Evolutionary conservation across 2,329 filamentous ascomycete species (phyloP).

Genomic region (Hymenoscyphus albidus): DNA sequence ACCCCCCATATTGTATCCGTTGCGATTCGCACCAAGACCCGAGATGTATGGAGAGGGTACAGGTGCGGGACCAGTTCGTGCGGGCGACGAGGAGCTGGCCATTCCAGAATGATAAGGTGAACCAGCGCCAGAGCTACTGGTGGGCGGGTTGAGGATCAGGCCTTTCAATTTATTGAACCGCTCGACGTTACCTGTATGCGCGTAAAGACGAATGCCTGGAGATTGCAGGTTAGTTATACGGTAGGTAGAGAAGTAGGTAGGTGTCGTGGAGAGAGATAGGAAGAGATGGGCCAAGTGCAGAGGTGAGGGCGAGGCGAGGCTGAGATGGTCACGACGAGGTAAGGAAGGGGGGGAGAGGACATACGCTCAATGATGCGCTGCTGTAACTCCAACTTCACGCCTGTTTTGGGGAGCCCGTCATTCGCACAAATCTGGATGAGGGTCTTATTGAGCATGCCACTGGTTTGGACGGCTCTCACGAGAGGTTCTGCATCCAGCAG

Average conservation of each 20-base stretch:
- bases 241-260: constrained; percentile 3
- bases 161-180: constrained; percentile 29
- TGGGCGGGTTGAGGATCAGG: constrained; percentile 28
- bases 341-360: constrained; percentile 37
- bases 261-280: neutral
- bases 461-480: constrained; percentile 27
- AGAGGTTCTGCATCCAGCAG: constrained; percentile 32
- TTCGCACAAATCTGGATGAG: constrained; percentile 56
- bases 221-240: constrained; percentile 3
- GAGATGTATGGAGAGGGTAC: constrained; percentile 8
- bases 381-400: constrained; percentile 82
- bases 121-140: neutral
- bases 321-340: constrained; percentile 5
- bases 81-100: constrained; percentile 21
- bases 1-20: constrained; percentile 18
- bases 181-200: constrained; percentile 21
- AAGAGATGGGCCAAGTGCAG: neutral
- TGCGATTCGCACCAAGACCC: constrained; percentile 4
- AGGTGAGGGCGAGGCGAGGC: neutral
- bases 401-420: constrained; percentile 72
- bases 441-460: constrained; percentile 31
- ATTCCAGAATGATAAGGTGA: constrained; percentile 11
- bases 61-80: constrained; percentile 14
- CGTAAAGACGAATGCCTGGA: constrained; percentile 26
- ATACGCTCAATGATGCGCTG: constrained; percentile 72